Base-by-base conservation (phyloP, 208 protist species). In the Strigomonas galati region DNA sequence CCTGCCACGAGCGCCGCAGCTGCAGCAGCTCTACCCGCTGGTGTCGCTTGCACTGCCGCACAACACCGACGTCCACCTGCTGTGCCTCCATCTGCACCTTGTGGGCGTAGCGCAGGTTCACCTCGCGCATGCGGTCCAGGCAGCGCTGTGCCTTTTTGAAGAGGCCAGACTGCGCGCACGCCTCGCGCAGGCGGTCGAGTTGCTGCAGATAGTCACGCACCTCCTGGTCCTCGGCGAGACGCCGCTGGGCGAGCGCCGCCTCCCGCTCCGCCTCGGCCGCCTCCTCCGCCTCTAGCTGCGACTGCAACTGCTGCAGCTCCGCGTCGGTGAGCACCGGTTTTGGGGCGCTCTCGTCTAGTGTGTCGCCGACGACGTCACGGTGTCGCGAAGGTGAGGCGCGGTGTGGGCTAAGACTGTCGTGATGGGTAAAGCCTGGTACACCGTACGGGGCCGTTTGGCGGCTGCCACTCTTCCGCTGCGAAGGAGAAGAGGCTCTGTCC, bases 41-140 rank as follows among this genome's bases (percentile, higher is more conserved):
- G 26, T 26, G 48, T 17, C 19, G 48, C 23, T n/a, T 57, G 26
- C 23, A 14, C 9, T 24, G 52, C 23, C 2, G 14, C 14, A 57
- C 23, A 2, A 17, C 52, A 24, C 14, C 52, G 9, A 24, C 24
- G 23, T 57, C 28, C 9, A 32, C 28, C 23, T 31, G 23, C 48
- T 53, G 48, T 4, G 48, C 17, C 23, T 53, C 48, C 23, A 26
- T 30, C 52, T 78, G 74, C 43, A 85, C 26, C 62, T 76, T 75
- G 23, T 61, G 61, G 2, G 60, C 71, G 31, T 81, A 76, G 30
- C 62, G 60, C 26, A 75, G 61, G 69, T 85, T 85, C 6, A 81
- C 31, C 19, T 85, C 75, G 26, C 72, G 64, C 62, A 85, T 81
- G 10, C 69, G 51, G 54, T 81, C 75, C 28, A 85, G 9, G 54